Evolutionary conservation across 176 grass and related monocot genomes (phyloP).

Genomic region (Alopecurus myosuroides): DNA sequence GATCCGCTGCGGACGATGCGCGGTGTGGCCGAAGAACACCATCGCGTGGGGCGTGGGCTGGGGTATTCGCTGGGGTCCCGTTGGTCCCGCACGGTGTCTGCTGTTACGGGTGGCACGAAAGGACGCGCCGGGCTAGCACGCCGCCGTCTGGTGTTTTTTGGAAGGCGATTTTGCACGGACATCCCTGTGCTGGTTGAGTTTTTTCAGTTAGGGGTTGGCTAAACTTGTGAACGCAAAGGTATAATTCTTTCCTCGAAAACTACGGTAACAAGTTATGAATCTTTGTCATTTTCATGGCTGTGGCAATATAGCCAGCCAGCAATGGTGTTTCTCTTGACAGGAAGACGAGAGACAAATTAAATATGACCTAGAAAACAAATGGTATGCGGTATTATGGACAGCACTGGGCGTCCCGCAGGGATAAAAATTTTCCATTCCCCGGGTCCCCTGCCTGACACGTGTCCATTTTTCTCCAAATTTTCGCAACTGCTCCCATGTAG

Average conservation of each 20-base stretch:
- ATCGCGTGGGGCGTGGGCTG: rapidly evolving
- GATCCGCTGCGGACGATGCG: neutral
- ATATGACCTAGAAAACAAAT: neutral
- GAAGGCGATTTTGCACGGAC: neutral
- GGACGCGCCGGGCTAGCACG: neutral
- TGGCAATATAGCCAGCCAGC: neutral
- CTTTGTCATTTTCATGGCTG: neutral
- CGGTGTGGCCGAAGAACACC: neutral
- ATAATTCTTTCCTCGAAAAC: neutral
- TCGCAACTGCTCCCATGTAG: too few relatives aligned
- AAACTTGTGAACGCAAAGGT: neutral
- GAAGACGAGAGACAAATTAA: neutral
- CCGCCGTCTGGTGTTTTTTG: neutral
- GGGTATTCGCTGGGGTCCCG: neutral
- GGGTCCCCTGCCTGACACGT: too few relatives aligned
- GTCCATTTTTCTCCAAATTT: too few relatives aligned
- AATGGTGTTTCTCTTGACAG: neutral
- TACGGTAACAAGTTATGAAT: neutral
- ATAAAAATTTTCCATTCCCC: too few relatives aligned
- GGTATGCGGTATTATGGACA: too few relatives aligned
- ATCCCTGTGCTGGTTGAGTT: neutral
- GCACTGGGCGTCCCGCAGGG: too few relatives aligned
- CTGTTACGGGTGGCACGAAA: neutral
- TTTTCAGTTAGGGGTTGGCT: neutral
- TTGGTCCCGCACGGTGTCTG: neutral